These are phyloP conservation scores for Sporothrix humicola DNA, from an alignment of 2,329 filamentous ascomycete species.

Conservation along the genomic window DNA sequence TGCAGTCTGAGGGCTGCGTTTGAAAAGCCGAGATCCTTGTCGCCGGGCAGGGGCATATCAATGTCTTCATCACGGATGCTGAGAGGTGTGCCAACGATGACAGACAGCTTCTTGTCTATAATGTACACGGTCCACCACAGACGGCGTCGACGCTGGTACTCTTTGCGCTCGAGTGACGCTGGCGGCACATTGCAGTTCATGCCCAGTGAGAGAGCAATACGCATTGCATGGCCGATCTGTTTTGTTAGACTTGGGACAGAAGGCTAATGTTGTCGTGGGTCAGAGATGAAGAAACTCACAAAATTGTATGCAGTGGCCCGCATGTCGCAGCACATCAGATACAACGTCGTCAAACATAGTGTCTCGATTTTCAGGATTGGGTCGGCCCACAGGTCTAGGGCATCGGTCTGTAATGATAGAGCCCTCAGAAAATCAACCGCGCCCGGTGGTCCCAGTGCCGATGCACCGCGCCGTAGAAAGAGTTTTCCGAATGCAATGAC, in stretches of 20 bases:
- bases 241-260: too few species aligned
- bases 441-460: background rate
- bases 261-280: too few species aligned
- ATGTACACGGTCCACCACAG: background rate
- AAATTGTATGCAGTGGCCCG: background rate
- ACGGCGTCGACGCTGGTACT: background rate
- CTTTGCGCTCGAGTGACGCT: background rate
- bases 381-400: slow-evolving; percentile 4
- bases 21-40: background rate
- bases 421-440: slow-evolving; percentile 1
- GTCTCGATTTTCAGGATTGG: background rate
- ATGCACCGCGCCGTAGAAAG: slow-evolving; percentile 7
- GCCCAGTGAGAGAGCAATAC: background rate
- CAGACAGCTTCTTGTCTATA: background rate
- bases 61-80: background rate
- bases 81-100: background rate
- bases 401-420: background rate
- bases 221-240: background rate
- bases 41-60: background rate
- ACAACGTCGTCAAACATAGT: background rate
- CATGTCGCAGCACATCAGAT: background rate
- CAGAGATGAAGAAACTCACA: too few species aligned
- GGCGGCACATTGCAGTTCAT: background rate
- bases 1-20: background rate
- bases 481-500: slow-evolving; percentile 20